phyloP scores from a whole-genome alignment of 2,329 filamentous ascomycete genomes.

The Phaeosphaeriaceae sp. region DNA sequence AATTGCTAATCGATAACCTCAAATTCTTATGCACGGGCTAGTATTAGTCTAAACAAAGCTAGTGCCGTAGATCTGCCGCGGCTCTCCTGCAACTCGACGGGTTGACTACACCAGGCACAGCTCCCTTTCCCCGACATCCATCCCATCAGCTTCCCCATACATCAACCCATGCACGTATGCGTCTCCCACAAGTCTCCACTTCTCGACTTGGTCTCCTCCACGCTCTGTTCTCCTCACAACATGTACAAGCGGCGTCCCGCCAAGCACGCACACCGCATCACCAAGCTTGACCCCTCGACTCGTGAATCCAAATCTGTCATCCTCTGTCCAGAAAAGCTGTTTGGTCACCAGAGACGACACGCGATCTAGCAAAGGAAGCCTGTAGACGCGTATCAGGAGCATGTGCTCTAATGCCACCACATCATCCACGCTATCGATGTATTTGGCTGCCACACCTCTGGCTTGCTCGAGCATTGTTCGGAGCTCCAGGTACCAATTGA shows the following conservation, averaged over 20 bases:
- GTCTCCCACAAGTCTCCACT: conserved; percentile 12
- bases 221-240: no score
- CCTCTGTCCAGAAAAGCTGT: background rate
- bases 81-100: background rate
- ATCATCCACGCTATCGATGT: no score
- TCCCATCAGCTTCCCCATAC: conserved; percentile 12
- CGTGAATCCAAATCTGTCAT: conserved; percentile 1
- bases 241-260: no score
- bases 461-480: background rate
- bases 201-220: background rate
- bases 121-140: conserved; percentile 3
- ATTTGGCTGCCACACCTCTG: background rate
- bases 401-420: no score
- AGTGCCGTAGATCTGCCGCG: conserved; percentile 3
- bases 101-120: conserved; percentile 9
- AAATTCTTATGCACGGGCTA: no score
- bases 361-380: no score
- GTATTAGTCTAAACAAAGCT: background rate
- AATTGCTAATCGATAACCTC: no score
- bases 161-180: conserved; percentile 12
- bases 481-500: no score
- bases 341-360: background rate
- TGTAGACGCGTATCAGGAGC: no score
- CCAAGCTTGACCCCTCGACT: background rate
- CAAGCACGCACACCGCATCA: no score